These are phyloP conservation scores for Bocquillonia castaneifolia DNA, from an alignment of 441 rosid species.

Conservation along the genomic window DNA sequence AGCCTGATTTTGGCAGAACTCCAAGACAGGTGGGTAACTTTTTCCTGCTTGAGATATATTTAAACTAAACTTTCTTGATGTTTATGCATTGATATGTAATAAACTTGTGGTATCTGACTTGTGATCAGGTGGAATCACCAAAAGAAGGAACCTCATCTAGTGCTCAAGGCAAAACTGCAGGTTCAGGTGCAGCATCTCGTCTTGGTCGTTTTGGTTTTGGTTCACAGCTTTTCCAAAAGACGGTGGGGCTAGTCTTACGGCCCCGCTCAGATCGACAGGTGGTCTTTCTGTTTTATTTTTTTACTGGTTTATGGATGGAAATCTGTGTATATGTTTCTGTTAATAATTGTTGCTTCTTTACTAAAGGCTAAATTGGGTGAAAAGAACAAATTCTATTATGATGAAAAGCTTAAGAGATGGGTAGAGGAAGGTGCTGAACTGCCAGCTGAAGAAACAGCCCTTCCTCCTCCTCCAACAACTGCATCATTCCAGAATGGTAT, in stretches of 20 bases:
- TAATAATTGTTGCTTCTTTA: conserved; percentile 10
- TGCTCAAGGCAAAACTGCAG: conserved; percentile 54
- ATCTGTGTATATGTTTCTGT: not conserved
- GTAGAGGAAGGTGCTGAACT: conserved; percentile 91
- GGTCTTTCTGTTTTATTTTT: conserved; percentile 7
- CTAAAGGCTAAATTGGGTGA: conserved; percentile 92
- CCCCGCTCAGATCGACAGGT: conserved; percentile 75
- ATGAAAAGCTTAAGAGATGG: conserved; percentile 97
- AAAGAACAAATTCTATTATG: conserved; percentile 78
- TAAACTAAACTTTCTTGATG: conserved; percentile 7
- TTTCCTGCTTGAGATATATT: conserved; percentile 5
- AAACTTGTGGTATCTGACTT: conserved; percentile 15
- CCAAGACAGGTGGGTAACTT: conserved; percentile 69
- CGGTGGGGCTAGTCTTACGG: conserved; percentile 78
- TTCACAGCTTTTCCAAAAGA: conserved; percentile 69
- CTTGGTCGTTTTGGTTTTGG: conserved; percentile 78
- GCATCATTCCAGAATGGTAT: conserved; percentile 59
- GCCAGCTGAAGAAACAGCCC: conserved; percentile 70
- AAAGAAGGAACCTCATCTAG: conserved; percentile 43
- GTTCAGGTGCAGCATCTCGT: conserved; percentile 56
- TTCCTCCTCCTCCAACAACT: conserved; percentile 81
- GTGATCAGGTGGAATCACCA: conserved; percentile 51
- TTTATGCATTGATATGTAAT: conserved; percentile 5
- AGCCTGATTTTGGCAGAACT: conserved; percentile 85
- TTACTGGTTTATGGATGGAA: conserved; percentile 6